Evolutionary conservation across 73 alveolate species (phyloP).

Genomic region (Paramecium sexaurelia): DNA sequence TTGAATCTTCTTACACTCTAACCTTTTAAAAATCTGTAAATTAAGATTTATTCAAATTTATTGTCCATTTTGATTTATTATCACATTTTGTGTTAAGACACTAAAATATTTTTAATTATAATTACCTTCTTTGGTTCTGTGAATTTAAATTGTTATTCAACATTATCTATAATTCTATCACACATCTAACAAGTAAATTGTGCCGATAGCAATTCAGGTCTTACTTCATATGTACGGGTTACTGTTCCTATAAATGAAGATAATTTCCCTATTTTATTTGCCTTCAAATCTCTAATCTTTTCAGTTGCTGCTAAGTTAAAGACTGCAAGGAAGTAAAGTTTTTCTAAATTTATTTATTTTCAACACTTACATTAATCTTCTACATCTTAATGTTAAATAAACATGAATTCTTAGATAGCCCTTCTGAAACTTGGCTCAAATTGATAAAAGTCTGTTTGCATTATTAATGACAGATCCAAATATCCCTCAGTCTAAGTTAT

Average conservation of each 20-base stretch:
- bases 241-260: constrained; percentile 74
- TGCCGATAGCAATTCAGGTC: constrained; percentile 94
- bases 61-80: constrained; percentile 94
- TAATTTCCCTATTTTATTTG: not conserved
- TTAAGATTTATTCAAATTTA: constrained; percentile 83
- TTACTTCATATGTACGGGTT: constrained; percentile 95
- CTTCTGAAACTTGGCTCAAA: constrained; percentile 17
- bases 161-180: constrained; percentile 77
- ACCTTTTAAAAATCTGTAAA: constrained; percentile 98
- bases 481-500: not conserved
- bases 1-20: constrained; percentile 95
- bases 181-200: constrained; percentile 88
- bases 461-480: not conserved
- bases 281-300: not conserved
- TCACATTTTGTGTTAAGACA: constrained; percentile 92
- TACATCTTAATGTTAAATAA: not conserved
- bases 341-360: not conserved
- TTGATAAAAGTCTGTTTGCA: not conserved
- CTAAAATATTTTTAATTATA: not conserved
- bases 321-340: not conserved
- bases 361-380: not conserved
- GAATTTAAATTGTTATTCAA: constrained; percentile 97
- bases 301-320: not conserved
- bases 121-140: constrained; percentile 90
- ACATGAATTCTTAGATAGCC: constrained; percentile 7